These are phyloP conservation scores for Zygoascus hellenicus DNA, from an alignment of 1,139 yeast species.

Conservation along the genomic window DNA sequence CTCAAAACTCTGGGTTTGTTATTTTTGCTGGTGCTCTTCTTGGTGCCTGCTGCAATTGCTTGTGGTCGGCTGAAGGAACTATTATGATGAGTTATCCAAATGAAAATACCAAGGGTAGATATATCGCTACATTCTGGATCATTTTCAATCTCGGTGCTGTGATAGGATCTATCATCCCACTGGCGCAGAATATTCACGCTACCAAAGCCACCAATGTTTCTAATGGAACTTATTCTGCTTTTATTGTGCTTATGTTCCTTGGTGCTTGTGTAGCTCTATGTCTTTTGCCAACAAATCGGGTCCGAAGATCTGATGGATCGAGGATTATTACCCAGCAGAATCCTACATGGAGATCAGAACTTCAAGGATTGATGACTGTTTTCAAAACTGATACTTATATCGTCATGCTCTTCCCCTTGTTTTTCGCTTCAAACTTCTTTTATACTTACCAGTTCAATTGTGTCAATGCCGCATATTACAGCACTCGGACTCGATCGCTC, in stretches of 20 bases:
- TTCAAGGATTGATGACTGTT: constrained; percentile 37
- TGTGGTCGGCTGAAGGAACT: constrained; percentile 60
- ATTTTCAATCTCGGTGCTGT: constrained; percentile 60
- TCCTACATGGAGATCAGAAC: constrained; percentile 45
- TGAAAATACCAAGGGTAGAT: constrained; percentile 47
- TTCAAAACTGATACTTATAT: constrained; percentile 42
- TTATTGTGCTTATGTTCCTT: constrained; percentile 46
- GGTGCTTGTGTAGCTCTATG: constrained; percentile 44
- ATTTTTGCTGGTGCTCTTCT: constrained; percentile 55
- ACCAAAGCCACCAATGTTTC: constrained; percentile 39
- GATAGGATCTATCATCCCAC: constrained; percentile 22
- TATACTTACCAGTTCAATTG: constrained; percentile 56
- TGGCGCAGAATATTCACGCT: constrained; percentile 14
- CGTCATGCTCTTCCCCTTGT: constrained; percentile 48
- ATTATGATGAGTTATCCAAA: constrained; percentile 50
- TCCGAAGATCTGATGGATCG: constrained; percentile 49
- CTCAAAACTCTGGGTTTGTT: constrained; percentile 48
- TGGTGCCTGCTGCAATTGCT: constrained; percentile 51
- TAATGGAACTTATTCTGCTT: constrained; percentile 53
- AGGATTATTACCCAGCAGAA: constrained; percentile 40
- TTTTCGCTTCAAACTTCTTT: constrained; percentile 58
- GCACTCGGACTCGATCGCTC: constrained; percentile 52
- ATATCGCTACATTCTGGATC: constrained; percentile 51
- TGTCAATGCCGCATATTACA: constrained; percentile 49
- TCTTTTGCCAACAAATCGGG: constrained; percentile 46